phyloP scores from a whole-genome alignment of 306 rosid genomes.

The Rubus idaeus region DNA sequence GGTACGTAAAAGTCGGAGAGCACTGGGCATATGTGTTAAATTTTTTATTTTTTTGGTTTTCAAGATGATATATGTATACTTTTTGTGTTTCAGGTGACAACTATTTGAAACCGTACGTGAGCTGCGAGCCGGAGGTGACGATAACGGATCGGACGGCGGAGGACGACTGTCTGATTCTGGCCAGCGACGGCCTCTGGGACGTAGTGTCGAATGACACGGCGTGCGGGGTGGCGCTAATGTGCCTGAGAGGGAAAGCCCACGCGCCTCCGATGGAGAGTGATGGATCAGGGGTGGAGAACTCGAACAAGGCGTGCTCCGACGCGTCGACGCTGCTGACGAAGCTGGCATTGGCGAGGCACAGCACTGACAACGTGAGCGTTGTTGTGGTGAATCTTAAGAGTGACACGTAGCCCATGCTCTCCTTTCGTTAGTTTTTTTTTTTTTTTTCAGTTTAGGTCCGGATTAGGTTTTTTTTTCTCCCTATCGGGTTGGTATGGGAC shows the following conservation, averaged over 20 bases:
- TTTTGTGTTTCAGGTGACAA: conserved; percentile 43
- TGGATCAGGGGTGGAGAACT: not conserved
- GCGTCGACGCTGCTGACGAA: conserved; percentile 58
- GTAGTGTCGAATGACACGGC: conserved; percentile 61
- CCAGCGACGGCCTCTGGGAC: conserved; percentile 70
- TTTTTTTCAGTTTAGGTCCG: not conserved
- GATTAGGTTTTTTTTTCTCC: not conserved
- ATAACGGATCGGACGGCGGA: conserved; percentile 53
- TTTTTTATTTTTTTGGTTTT: not conserved
- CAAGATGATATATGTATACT: not conserved
- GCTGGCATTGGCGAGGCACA: conserved; percentile 64
- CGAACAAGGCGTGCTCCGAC: conserved; percentile 49
- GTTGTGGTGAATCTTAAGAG: conserved; percentile 54
- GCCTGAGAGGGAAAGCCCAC: conserved; percentile 36
- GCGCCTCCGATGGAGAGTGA: conserved; percentile 8
- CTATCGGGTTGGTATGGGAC: not conserved
- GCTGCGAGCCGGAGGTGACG: conserved; percentile 62
- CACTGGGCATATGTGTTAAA: not conserved
- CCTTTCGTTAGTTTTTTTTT: not conserved
- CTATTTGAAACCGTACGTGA: conserved; percentile 64
- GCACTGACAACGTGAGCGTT: conserved; percentile 60
- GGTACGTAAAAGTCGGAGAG: conserved; percentile 30
- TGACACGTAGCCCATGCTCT: conserved; percentile 21
- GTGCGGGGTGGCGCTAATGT: conserved; percentile 61
- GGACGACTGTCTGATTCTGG: conserved; percentile 56